phyloP scores from a whole-genome alignment of 495 filamentous ascomycete genomes.

The Penicillium paxilli region DNA sequence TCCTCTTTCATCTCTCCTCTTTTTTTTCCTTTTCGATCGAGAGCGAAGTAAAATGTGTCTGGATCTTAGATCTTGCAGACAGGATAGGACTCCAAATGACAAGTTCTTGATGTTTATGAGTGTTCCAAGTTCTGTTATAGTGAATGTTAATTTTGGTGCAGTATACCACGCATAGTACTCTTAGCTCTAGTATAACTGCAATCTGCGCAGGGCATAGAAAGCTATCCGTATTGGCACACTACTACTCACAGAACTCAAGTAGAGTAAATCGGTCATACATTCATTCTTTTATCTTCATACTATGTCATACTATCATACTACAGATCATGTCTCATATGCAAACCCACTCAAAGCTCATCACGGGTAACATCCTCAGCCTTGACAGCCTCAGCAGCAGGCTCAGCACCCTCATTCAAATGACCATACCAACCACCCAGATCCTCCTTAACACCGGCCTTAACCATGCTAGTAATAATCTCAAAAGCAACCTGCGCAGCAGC shows the following conservation, averaged over 20 bases:
- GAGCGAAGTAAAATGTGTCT: slow-evolving; percentile 8
- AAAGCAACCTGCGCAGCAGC: slow-evolving; percentile 81
- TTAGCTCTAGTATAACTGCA: no score
- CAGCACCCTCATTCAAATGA: slow-evolving; percentile 23
- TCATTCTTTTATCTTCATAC: slow-evolving; percentile 8
- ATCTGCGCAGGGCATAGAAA: background rate
- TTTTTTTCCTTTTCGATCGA: slow-evolving; percentile 2
- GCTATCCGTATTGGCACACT: background rate
- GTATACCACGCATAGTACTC: no score
- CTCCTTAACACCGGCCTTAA: slow-evolving; percentile 60
- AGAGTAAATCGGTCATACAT: slow-evolving; percentile 1
- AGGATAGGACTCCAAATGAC: slow-evolving; percentile 17
- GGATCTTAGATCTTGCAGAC: slow-evolving; percentile 22
- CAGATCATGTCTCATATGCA: slow-evolving; percentile 13
- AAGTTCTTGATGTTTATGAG: slow-evolving; percentile 8
- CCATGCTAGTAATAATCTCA: slow-evolving; percentile 80
- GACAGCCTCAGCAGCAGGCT: slow-evolving; percentile 17
- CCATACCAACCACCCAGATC: slow-evolving; percentile 50
- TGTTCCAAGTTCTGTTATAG: no score
- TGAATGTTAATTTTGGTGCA: no score
- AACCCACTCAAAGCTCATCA: slow-evolving; percentile 44
- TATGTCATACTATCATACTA: slow-evolving; percentile 11
- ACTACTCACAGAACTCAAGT: background rate
- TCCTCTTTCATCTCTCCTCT: background rate
- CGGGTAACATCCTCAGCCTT: slow-evolving; percentile 24